Percentiles rank a stretch among this genome's conserved stretches.
Conservation (phyloP, 768 basidiomycete species). For the Boletus rufocinnamomeus region DNA sequence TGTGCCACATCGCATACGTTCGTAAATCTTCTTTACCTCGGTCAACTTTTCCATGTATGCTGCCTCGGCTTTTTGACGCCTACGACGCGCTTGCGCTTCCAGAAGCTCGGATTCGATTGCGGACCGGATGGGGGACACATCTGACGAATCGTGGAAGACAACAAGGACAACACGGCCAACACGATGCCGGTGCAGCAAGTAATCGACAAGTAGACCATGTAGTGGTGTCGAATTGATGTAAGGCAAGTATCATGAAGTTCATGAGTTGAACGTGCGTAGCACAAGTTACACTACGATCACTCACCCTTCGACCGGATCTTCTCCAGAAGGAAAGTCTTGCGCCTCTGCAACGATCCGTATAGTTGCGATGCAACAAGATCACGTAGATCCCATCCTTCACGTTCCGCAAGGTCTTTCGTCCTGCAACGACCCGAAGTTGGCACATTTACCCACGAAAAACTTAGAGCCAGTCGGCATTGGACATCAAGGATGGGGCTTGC, state of each 20-base stretch:
- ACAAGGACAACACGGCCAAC: not conserved
- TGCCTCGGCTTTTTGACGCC: constrained; percentile 32
- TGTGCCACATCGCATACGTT: constrained; percentile 43
- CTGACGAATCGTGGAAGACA: constrained; percentile 10
- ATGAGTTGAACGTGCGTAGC: not conserved
- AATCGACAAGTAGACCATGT: not conserved
- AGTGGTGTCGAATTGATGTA: not conserved
- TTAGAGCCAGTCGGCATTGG: not conserved
- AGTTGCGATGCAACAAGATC: constrained; percentile 44
- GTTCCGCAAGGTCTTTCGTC: constrained; percentile 34
- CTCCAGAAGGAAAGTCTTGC: constrained; percentile 44
- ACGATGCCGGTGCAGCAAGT: not conserved
- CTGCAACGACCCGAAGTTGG: constrained; percentile 29
- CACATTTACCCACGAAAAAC: not conserved
- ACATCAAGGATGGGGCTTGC: not conserved
- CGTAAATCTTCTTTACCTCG: constrained; percentile 46
- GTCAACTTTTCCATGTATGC: constrained; percentile 30
- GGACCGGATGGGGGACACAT: constrained; percentile 18
- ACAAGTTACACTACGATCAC: constrained; percentile 3
- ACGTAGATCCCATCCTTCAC: constrained; percentile 43
- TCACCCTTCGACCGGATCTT: constrained; percentile 40
- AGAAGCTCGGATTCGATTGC: constrained; percentile 35
- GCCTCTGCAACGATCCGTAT: constrained; percentile 41
- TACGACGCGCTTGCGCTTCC: constrained; percentile 24
- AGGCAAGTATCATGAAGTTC: not conserved